Conservation (phyloP, 345 rosid species). For the Pugionium cornutum region DNA sequence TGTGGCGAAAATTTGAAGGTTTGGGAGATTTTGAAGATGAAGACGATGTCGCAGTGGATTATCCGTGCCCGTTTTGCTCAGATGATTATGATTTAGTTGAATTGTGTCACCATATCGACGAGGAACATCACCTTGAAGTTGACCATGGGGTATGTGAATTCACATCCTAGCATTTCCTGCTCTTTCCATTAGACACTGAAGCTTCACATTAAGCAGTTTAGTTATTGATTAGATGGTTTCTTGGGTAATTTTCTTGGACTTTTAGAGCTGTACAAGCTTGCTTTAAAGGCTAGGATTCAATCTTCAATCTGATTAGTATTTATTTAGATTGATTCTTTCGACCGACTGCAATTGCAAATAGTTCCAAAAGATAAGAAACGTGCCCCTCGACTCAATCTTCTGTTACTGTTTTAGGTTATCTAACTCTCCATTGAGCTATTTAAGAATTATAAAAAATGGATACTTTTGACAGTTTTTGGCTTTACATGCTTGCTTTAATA, state of each 20-base stretch:
- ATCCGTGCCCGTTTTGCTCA: constrained; percentile 38
- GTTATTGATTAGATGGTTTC: neutral
- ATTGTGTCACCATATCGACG: constrained; percentile 36
- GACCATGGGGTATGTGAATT: constrained; percentile 35
- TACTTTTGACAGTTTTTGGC: no score
- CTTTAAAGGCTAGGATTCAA: neutral
- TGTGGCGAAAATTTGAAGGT: constrained; percentile 7
- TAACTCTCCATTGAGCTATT: no score
- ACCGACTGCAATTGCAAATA: neutral
- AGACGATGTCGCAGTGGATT: constrained; percentile 29
- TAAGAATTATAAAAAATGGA: no score
- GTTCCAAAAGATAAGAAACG: neutral
- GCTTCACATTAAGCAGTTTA: constrained; percentile 10
- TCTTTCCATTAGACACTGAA: constrained; percentile 1
- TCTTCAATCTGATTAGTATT: neutral
- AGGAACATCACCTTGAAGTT: constrained; percentile 36
- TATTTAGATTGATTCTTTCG: neutral
- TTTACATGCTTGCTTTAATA: no score
- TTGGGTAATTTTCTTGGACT: neutral
- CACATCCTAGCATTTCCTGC: neutral
- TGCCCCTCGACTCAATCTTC: neutral
- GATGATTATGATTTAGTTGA: constrained; percentile 39
- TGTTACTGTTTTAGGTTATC: neutral
- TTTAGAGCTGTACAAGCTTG: neutral
- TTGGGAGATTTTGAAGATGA: constrained; percentile 36